Evolutionary conservation across 768 basidiomycete genomes (phyloP), one percentile per base, ranked within the genome.

Genomic region (Pholiota molesta): DNA sequence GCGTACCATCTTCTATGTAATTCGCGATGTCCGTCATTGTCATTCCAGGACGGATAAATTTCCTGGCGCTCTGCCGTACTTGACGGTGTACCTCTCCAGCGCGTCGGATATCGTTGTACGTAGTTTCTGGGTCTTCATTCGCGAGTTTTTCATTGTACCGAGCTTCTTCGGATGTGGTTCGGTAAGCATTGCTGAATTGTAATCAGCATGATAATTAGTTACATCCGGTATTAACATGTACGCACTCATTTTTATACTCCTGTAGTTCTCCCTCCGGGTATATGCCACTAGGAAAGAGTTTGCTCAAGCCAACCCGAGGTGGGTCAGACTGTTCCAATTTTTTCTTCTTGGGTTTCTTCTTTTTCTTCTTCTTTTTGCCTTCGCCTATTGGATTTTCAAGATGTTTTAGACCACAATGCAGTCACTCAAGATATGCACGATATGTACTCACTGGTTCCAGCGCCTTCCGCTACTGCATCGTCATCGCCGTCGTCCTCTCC

Each of bases 51-150:
- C 87, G 87, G 69, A 99, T 99, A 62, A 79, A 81, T 72, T 89
- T 89, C 68, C 88, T 86, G 3, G 93, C 95, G 69, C 91, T 84
- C 62, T 85, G 78, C 59, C 97, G 89, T 57, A 96, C 97, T 72
- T 92, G 91, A 51, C 97, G 85, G 73, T 99, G 97, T 11, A 97
- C 95, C 76, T 99, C 96, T n/a, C 93, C 92, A 42, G 90, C 97
- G 62, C 90, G 86, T 55, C 97, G 88, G 71, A 99, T 96, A 72
- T 84, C 86, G 67, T 93, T 85, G 75, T 99, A 99, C 0, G 92
- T 97, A 44, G 82, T 79, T 63, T 91, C 86, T 2, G 92, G 91
- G 73, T 97, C 94, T 69, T 90, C 87, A 71, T 88, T 86, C 3
- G 83, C 82, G 65, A 90, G 76, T 61, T 84, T 84, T 72, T 99